phyloP scores from a whole-genome alignment of 2,329 filamentous ascomycete genomes.

The Pestalotiopsis sp. region DNA sequence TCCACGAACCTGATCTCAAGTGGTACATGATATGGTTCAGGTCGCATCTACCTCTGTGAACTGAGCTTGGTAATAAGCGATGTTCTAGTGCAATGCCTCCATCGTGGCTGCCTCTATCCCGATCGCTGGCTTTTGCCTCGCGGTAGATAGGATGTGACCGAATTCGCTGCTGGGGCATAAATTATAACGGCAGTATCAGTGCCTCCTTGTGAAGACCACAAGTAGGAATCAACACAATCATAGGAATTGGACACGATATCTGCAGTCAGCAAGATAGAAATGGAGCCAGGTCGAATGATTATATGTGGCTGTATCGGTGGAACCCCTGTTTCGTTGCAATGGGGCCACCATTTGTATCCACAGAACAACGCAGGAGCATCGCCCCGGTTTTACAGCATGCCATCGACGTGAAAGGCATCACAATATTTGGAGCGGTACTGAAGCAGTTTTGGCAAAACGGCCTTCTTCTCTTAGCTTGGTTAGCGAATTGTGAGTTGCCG shows the following conservation, averaged over 20 bases:
- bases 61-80: no score
- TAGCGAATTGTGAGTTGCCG: no score
- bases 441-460: not conserved
- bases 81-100: no score
- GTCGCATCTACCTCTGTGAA: no score
- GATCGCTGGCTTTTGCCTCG: no score
- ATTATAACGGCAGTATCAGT: no score
- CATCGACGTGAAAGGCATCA: not conserved
- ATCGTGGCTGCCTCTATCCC: no score
- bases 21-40: no score
- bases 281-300: not conserved
- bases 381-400: not conserved
- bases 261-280: not conserved
- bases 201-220: not conserved
- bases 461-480: no score
- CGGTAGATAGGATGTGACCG: no score
- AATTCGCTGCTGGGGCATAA: no score
- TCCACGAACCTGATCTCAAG: no score
- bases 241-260: not conserved
- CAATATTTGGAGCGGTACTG: not conserved
- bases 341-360: not conserved
- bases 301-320: not conserved
- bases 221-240: not conserved
- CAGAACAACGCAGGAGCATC: not conserved
- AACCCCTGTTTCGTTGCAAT: not conserved